Evolutionary conservation across 2,329 filamentous ascomycete genomes (phyloP), one percentile per base, ranked within the genome.

Genomic region (Verticillium tricorpus): DNA sequence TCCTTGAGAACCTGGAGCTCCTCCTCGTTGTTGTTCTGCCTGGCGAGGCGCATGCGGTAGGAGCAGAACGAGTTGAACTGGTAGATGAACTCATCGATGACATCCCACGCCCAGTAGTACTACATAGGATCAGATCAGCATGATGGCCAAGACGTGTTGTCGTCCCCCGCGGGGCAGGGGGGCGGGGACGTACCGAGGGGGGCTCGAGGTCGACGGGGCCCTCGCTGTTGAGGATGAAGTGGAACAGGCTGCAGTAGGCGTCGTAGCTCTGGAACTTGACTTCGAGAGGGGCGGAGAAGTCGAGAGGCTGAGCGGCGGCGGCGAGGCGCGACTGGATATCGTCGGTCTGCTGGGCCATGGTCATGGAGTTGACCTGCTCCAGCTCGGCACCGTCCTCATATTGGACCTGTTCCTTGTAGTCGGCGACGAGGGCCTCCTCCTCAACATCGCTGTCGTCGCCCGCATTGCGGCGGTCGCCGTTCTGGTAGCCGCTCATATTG

Each of bases 81-180:
- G 84, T 99, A 99, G 81, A 99, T 98, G 83, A 99, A 99, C 80
- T 99, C 95, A 78, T 99, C 95, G 80, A 99, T 97, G 69, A 98
- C 94, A 77, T 99, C 95, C 95, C 95, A 99, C 52, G 95, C 95
- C 95, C 95, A 99, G 83, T 94, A 97, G 82, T 97, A 96, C 92
- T 98, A 76, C 55, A 57, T 60, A 50, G 58, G 37, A 69, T 14
- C 34, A 60, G 25, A 70, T 68, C 56, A 69, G 34, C 45, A 50
- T 31, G 32, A 60, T 64, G 67, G 70, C 66, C 65, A 12, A 50
- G 37, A 40, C 14, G 2, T 50, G 12, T 50, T 12, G 35, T 19
- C 57, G 17, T 22, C n/a, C n/a, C n/a, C n/a, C n/a, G 3, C 40
- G 7, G 7, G n/a, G 9, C 7, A 25, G 7, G 19, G 11, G 7